phyloP scores from a whole-genome alignment of 148 eudicot genomes.

The Bassia scoparia region DNA sequence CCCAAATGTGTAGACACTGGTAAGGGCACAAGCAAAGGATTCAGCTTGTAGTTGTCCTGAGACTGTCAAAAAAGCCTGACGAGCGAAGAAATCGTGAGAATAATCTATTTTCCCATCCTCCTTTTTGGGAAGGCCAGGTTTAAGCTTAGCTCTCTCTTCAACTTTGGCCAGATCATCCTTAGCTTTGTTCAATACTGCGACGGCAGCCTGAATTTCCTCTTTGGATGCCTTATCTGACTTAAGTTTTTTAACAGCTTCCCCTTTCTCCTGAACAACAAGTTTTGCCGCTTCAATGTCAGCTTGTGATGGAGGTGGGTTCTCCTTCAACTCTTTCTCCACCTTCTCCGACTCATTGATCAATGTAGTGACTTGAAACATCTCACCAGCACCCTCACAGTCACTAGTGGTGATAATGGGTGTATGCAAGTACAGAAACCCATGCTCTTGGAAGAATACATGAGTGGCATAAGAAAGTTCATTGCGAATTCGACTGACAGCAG shows the following conservation, averaged over 20 bases:
- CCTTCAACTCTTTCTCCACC: slow-evolving; percentile 72
- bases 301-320: slow-evolving; percentile 69
- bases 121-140: slow-evolving; percentile 78
- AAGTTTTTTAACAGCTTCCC: slow-evolving; percentile 53
- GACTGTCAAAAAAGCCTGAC: slow-evolving; percentile 97
- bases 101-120: slow-evolving; percentile 94
- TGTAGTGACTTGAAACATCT: slow-evolving; percentile 96
- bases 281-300: slow-evolving; percentile 65
- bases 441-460: slow-evolving; percentile 81
- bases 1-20: slow-evolving; percentile 91
- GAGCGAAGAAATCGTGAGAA: slow-evolving; percentile 75
- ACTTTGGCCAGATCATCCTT: slow-evolving; percentile 60
- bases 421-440: slow-evolving; percentile 71
- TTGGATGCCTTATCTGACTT: slow-evolving; percentile 71
- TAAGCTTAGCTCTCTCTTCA: slow-evolving; percentile 62
- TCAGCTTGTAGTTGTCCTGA: slow-evolving; percentile 97
- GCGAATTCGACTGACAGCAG: slow-evolving; percentile 84
- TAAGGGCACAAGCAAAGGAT: slow-evolving; percentile 82
- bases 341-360: slow-evolving; percentile 68
- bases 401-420: slow-evolving; percentile 96
- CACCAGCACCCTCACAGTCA: slow-evolving; percentile 99
- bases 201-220: slow-evolving; percentile 61
- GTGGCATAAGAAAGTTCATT: slow-evolving; percentile 90
- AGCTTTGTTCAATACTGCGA: slow-evolving; percentile 54
- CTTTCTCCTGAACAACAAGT: slow-evolving; percentile 57